Base-by-base conservation (phyloP, 1,284 basidiomycete species). In the Cryptococcus sp. region DNA sequence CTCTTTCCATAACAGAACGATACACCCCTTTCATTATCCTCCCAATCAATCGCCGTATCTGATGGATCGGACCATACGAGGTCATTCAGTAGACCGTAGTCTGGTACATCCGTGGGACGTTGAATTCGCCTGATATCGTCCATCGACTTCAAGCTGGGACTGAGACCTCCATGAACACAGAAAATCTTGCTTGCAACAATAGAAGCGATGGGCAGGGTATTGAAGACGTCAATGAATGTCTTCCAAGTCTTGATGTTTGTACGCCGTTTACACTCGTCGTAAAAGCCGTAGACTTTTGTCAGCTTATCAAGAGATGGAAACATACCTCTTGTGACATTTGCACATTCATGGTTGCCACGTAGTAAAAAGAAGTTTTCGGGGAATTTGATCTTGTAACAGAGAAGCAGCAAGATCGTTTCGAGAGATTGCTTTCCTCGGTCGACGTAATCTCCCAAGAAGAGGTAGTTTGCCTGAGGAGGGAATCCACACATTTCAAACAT, bases 161-260 rank as follows among this genome's bases (percentile, higher is more conserved):
- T 97, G 40, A 99, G 83, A 13, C 96, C 96, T 21, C 96, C 96
- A 71, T 99, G 96, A 10, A 99, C 94, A 70, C 94, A 98, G 77
- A 99, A 99, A 69, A 99, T 99, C 80, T 99, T 99, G 64, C 91
- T 93, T 11, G 94, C 96, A 48, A 99, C 94, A 62, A 99, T 90
- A 34, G 96, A 93, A 37, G 96, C 93, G 66, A 99, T 98, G 44
- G 96, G 96, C 11, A 99, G 82, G 64, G 91, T 92, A 78, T 99
- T 98, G 83, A 99, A 99, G 41, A 98, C 94, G 77, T 99, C 96
- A 74, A 98, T 91, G 75, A 99, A 98, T 13, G 92, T 93, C 79
- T 98, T 98, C 96, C 96, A 99, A 37, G 91, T 93, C 80, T 98
- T 98, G 82, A 98, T 94, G 76, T 97, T 98, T 80, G 91, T 94